phyloP scores from a whole-genome alignment of 345 rosid species.

The Eucalyptus regnans region DNA sequence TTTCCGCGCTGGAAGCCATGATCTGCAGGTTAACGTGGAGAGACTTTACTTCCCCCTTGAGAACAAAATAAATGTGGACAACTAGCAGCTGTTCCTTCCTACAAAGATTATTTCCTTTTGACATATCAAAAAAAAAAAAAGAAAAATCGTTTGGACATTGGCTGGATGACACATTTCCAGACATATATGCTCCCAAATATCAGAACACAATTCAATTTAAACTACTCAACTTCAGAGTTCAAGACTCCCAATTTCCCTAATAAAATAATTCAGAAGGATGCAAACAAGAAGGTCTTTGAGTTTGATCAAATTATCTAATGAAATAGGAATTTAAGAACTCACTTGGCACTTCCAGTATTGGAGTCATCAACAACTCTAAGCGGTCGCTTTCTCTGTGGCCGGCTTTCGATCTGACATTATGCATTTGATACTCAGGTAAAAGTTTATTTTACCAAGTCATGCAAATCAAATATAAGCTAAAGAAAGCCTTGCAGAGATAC shows the following conservation, averaged over 20 bases:
- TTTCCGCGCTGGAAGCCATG: background rate
- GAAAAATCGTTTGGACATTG: background rate
- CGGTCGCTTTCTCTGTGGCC: constrained; percentile 40
- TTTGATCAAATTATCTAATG: background rate
- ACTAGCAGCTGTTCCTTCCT: background rate
- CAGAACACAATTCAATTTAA: background rate
- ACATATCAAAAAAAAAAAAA: background rate
- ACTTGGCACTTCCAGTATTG: constrained; percentile 42
- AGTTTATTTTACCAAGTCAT: background rate
- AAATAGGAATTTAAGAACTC: background rate
- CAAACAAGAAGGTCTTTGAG: background rate
- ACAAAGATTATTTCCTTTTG: background rate
- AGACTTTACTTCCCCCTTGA: background rate
- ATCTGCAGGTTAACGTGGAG: background rate
- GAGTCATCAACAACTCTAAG: constrained; percentile 42
- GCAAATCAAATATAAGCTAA: background rate
- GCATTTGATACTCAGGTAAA: background rate
- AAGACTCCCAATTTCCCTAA: background rate
- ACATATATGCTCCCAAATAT: background rate
- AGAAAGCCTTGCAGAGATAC: constrained; percentile 1
- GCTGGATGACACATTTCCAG: background rate
- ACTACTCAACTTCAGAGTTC: background rate
- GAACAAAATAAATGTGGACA: background rate
- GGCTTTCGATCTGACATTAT: constrained; percentile 30
- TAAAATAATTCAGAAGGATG: background rate